Evolutionary conservation across 192 early-diverging fungal species (phyloP).

Genomic region (Gamsiella multidivaricata): DNA sequence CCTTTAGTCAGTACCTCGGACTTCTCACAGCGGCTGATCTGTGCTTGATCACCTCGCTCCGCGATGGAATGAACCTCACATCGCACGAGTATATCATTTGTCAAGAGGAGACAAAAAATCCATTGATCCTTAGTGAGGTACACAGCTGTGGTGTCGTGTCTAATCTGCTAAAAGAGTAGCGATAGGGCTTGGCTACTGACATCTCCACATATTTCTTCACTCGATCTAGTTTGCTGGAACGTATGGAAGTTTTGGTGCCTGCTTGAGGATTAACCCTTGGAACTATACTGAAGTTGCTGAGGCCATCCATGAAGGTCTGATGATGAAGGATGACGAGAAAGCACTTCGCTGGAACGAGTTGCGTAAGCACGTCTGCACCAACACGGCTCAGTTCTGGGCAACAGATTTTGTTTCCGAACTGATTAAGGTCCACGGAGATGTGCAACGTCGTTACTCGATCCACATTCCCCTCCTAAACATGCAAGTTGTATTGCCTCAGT

Average conservation of each 20-base stretch:
- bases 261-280: constrained; percentile 96
- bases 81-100: constrained; percentile 95
- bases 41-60: constrained; percentile 88
- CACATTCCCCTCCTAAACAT: constrained; percentile 59
- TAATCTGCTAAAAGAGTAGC: neutral
- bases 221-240: constrained; percentile 87
- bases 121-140: constrained; percentile 91
- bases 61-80: constrained; percentile 98
- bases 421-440: constrained; percentile 62
- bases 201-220: neutral
- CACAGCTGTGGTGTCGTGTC: neutral
- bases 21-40: constrained; percentile 89
- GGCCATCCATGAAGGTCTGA: constrained; percentile 90
- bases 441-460: constrained; percentile 59
- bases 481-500: constrained; percentile 38
- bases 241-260: constrained; percentile 87
- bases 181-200: neutral
- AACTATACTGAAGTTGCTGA: constrained; percentile 88
- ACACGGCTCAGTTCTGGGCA: constrained; percentile 78
- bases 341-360: constrained; percentile 77
- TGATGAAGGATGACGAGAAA: constrained; percentile 85
- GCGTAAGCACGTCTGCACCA: constrained; percentile 72
- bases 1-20: constrained; percentile 90
- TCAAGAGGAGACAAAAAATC: constrained; percentile 83
- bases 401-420: constrained; percentile 67